phyloP scores from a whole-genome alignment of 768 basidiomycete species.

The Rubroboletus satanas region DNA sequence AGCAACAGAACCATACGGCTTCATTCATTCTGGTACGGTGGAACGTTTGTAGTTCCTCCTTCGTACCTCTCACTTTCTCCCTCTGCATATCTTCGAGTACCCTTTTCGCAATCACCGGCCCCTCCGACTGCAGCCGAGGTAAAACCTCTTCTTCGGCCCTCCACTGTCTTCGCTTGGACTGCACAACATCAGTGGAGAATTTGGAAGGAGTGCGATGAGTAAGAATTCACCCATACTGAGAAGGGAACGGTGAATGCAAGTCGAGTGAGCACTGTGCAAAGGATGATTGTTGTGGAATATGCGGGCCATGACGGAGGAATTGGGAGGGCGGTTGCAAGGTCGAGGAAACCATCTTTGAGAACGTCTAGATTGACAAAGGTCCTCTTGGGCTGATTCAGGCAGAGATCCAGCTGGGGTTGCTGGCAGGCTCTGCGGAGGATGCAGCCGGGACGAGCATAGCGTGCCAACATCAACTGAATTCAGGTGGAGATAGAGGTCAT shows the following conservation, averaged over 20 bases:
- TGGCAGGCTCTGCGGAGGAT: constrained; percentile 5
- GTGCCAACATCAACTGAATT: constrained; percentile 24
- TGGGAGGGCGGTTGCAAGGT: constrained; percentile 73
- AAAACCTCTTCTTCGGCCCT: constrained; percentile 58
- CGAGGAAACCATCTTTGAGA: constrained; percentile 65
- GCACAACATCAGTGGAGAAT: constrained; percentile 13
- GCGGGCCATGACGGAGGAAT: constrained; percentile 62
- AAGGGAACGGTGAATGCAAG: constrained; percentile 60
- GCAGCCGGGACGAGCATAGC: constrained; percentile 13
- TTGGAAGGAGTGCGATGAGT: not conserved
- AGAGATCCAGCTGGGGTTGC: constrained; percentile 1
- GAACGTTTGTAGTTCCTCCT: constrained; percentile 44
- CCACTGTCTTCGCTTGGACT: constrained; percentile 62
- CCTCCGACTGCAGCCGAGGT: constrained; percentile 52
- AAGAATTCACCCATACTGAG: constrained; percentile 62
- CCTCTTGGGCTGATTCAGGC: constrained; percentile 12
- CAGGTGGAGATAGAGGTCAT: not conserved
- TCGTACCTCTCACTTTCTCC: constrained; percentile 52
- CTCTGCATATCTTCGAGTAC: constrained; percentile 49
- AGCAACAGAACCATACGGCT: constrained; percentile 36
- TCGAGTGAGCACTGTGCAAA: constrained; percentile 60
- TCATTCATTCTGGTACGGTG: constrained; percentile 47
- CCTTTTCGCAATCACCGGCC: constrained; percentile 35
- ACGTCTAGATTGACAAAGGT: constrained; percentile 25
- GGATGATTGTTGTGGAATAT: constrained; percentile 73